A percentile compares a stretch with the other conserved stretches of the same genome.
These are phyloP conservation scores for Pugionium cornutum DNA, from an alignment of 345 rosid species.

Conservation along the genomic window DNA sequence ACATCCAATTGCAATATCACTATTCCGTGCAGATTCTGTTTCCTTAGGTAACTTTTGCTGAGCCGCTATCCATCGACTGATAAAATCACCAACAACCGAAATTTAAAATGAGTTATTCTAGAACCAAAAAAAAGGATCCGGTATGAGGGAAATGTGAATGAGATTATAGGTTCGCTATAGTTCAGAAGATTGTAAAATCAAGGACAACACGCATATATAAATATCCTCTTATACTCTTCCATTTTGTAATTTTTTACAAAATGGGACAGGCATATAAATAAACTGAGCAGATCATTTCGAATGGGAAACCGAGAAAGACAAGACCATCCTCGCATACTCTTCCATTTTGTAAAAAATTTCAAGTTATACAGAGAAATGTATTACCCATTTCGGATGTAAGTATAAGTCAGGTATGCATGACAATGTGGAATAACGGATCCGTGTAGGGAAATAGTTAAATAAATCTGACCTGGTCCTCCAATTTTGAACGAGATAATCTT, in stretches of 20 bases:
- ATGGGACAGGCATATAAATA: too few relatives aligned
- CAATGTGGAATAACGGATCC: slow-evolving; percentile 6
- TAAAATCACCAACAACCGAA: slow-evolving; percentile 28
- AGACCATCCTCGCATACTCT: too few relatives aligned
- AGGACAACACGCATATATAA: not conserved
- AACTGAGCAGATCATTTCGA: too few relatives aligned
- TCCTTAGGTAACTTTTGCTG: slow-evolving; percentile 76
- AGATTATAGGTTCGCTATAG: slow-evolving; percentile 23
- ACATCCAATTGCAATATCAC: slow-evolving; percentile 52
- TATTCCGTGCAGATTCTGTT: slow-evolving; percentile 49
- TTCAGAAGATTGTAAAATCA: not conserved
- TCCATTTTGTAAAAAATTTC: too few relatives aligned
- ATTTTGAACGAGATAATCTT: slow-evolving; percentile 79
- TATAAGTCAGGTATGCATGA: slow-evolving; percentile 10
- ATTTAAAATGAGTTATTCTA: not conserved
- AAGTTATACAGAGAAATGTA: too few relatives aligned
- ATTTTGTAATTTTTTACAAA: too few relatives aligned
- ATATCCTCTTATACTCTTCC: too few relatives aligned
- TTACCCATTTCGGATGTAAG: not conserved
- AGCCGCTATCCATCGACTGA: slow-evolving; percentile 86
- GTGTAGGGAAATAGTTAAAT: slow-evolving; percentile 53
- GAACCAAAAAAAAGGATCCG: too few relatives aligned
- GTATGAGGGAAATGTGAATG: slow-evolving; percentile 1
- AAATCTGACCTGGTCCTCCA: slow-evolving; percentile 70
- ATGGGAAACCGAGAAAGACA: too few relatives aligned